Evolutionary conservation across 2,329 filamentous ascomycete genomes (phyloP).

Genomic region (Arthroderma sp.): DNA sequence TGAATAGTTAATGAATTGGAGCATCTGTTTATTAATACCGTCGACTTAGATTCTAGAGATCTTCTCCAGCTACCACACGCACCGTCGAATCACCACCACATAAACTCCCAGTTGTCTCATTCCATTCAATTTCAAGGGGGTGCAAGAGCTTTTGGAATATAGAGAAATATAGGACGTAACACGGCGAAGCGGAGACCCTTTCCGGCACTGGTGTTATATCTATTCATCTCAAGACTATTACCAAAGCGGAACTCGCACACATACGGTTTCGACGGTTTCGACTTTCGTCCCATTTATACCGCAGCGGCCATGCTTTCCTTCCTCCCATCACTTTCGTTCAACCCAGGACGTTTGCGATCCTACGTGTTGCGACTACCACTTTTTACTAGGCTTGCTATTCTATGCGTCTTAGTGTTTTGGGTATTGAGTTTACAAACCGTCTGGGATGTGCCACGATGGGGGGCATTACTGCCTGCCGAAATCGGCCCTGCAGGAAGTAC

Average conservation of each 20-base stretch:
- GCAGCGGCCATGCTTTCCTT: slow-evolving; percentile 19
- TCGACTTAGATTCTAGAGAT: neutral
- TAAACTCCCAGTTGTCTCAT: neutral
- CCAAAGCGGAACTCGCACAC: too few relatives aligned
- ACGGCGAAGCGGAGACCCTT: neutral
- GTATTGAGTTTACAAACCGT: slow-evolving; percentile 54
- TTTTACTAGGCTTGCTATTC: slow-evolving; percentile 61
- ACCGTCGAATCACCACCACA: neutral
- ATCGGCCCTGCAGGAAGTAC: slow-evolving; percentile 59
- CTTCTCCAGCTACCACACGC: neutral
- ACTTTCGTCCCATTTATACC: neutral
- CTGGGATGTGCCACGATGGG: slow-evolving; percentile 66
- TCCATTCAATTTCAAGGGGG: neutral
- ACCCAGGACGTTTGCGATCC: slow-evolving; percentile 59
- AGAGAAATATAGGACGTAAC: neutral
- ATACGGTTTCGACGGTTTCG: neutral
- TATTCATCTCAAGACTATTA: neutral
- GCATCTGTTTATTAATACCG: neutral
- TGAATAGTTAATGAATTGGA: neutral
- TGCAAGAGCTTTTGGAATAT: neutral
- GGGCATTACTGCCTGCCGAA: slow-evolving; percentile 63
- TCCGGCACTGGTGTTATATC: neutral
- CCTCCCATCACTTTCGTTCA: slow-evolving; percentile 49
- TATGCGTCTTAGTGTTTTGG: slow-evolving; percentile 58
- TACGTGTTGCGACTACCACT: slow-evolving; percentile 78